phyloP scores from a whole-genome alignment of 108 stramenopile genomes.

The Stephanodiscus minutulus region DNA sequence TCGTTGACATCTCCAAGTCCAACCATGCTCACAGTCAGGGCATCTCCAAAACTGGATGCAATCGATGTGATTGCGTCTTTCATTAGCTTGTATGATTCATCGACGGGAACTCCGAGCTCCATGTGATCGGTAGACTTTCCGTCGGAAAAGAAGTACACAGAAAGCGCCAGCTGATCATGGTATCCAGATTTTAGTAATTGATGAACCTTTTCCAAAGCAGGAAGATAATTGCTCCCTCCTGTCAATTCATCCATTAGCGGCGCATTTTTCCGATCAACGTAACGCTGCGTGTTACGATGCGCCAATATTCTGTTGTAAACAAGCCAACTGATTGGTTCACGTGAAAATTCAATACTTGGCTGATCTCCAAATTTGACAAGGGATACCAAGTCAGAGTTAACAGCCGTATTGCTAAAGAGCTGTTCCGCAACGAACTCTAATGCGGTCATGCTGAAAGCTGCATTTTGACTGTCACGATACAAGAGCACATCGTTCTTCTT shows the following conservation, averaged over 20 bases:
- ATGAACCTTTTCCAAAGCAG: slow-evolving; percentile 24
- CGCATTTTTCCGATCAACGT: slow-evolving; percentile 11
- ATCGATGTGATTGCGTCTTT: slow-evolving; percentile 15
- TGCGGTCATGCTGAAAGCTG: slow-evolving; percentile 38
- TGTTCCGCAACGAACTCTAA: slow-evolving; percentile 45
- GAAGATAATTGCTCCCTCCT: slow-evolving; percentile 41
- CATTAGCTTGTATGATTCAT: slow-evolving; percentile 28
- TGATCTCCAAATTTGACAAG: slow-evolving; percentile 27
- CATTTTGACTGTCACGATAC: slow-evolving; percentile 44
- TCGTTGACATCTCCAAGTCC: slow-evolving; percentile 37
- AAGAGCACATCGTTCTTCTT: slow-evolving; percentile 42
- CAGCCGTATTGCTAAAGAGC: slow-evolving; percentile 32
- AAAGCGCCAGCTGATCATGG: slow-evolving; percentile 31
- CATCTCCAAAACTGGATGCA: slow-evolving; percentile 18
- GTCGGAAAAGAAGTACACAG: slow-evolving; percentile 38
- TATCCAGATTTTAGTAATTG: slow-evolving; percentile 13
- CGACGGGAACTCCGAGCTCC: slow-evolving; percentile 16
- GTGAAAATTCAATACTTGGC: slow-evolving; percentile 24
- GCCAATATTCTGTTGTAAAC: slow-evolving; percentile 34
- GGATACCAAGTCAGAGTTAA: slow-evolving; percentile 36
- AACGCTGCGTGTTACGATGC: slow-evolving; percentile 25
- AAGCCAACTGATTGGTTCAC: slow-evolving; percentile 37
- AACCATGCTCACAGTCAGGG: slow-evolving; percentile 26
- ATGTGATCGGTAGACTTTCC: slow-evolving; percentile 29
- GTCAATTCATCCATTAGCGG: slow-evolving; percentile 4